A percentile compares a stretch with the other conserved stretches of the same genome.
phyloP scores from a whole-genome alignment of 2,329 filamentous ascomycete genomes.

The Myriosclerotinia scirpicola region DNA sequence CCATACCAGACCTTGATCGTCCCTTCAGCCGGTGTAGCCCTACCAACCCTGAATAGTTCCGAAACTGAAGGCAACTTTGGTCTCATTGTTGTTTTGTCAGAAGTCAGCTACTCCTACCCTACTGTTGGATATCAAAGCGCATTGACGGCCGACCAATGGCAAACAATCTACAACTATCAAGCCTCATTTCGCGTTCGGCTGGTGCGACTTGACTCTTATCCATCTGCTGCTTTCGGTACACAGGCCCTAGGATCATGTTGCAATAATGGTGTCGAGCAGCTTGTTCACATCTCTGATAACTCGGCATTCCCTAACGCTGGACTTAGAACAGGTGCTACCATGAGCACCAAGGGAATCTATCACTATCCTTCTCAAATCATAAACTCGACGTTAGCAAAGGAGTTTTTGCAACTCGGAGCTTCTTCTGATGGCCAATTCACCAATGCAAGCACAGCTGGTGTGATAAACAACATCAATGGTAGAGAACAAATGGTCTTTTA shows the following conservation, averaged over 20 bases:
- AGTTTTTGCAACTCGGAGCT: constrained; percentile 54
- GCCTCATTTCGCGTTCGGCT: constrained; percentile 56
- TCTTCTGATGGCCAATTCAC: constrained; percentile 43
- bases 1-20: constrained; percentile 56
- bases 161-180: constrained; percentile 57
- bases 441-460: constrained; percentile 50
- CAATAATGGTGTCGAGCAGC: constrained; percentile 48
- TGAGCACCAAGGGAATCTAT: constrained; percentile 54
- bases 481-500: constrained; percentile 64
- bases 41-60: constrained; percentile 52
- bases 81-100: constrained; percentile 46
- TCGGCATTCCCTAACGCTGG: constrained; percentile 55
- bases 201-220: constrained; percentile 60
- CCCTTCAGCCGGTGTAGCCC: constrained; percentile 49
- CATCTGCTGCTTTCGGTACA: constrained; percentile 50
- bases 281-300: constrained; percentile 52
- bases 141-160: constrained; percentile 57
- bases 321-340: constrained; percentile 45
- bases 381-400: constrained; percentile 53
- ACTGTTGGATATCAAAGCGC: constrained; percentile 28
- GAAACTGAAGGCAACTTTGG: constrained; percentile 55
- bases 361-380: constrained; percentile 58
- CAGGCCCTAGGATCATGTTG: constrained; percentile 46
- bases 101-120: constrained; percentile 45
- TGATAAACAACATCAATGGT: constrained; percentile 58